Percentiles rank a stretch among this genome's conserved stretches.
Conservation (phyloP, 495 filamentous ascomycete species). For the Penicillium bovifimosum region DNA sequence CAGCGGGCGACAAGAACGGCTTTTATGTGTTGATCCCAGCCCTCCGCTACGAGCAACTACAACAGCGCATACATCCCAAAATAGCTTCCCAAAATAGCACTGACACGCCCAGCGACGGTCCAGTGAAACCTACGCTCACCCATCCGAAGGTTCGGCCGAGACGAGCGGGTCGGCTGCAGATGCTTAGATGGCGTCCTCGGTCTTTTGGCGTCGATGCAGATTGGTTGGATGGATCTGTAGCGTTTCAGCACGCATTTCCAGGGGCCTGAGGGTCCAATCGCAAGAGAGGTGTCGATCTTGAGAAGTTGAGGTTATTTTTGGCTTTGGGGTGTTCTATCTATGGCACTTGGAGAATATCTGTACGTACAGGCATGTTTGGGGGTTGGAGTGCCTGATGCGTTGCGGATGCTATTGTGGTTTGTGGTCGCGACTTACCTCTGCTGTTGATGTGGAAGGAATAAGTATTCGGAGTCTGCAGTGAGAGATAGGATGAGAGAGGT, state of each 20-base stretch:
- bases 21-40: background rate
- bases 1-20: background rate
- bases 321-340: background rate
- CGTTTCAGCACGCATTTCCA: conserved; percentile 24
- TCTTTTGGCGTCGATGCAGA: background rate
- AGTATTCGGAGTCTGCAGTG: too few species aligned
- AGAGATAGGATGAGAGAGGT: too few species aligned
- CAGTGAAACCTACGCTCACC: background rate
- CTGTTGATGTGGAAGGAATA: too few species aligned
- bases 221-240: conserved; percentile 1
- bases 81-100: conserved; percentile 10
- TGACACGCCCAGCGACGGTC: background rate
- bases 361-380: background rate
- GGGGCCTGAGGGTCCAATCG: conserved; percentile 6
- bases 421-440: too few species aligned
- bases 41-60: background rate
- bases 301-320: conserved; percentile 14
- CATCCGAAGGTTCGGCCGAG: background rate
- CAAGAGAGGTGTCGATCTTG: background rate
- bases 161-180: conserved; percentile 2
- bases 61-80: background rate
- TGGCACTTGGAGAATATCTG: too few species aligned
- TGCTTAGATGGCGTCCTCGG: background rate
- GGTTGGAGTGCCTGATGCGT: background rate
- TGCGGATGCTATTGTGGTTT: background rate